Percentiles rank a stretch among this genome's conserved stretches.
Evolutionary conservation across 176 grass and related monocot genomes (phyloP).

Genomic region (Aegilops sharonensis): DNA sequence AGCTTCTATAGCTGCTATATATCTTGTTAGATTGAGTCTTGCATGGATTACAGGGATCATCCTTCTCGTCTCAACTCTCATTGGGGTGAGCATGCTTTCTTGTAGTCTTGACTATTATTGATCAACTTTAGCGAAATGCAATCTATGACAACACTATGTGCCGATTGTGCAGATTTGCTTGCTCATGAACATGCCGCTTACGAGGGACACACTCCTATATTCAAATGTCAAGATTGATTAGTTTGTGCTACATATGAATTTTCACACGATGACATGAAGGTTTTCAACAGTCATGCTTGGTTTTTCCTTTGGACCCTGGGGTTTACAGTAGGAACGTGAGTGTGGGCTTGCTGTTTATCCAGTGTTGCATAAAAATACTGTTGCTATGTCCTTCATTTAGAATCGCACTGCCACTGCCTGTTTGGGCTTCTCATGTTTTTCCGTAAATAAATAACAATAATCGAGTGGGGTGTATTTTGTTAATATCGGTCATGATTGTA

Average conservation of each 20-base stretch:
- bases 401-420: slow-evolving; percentile 8
- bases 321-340: not conserved
- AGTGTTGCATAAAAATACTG: slow-evolving; percentile 20
- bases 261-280: not conserved
- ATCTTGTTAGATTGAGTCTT: slow-evolving; percentile 70
- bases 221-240: slow-evolving; percentile 96
- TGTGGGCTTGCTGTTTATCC: slow-evolving; percentile 1
- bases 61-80: slow-evolving; percentile 80
- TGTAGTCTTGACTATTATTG: not conserved
- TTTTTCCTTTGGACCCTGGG: not conserved
- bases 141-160: slow-evolving; percentile 7
- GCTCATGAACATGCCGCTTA: slow-evolving; percentile 86
- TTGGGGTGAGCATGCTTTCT: slow-evolving; percentile 67
- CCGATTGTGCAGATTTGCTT: slow-evolving; percentile 66
- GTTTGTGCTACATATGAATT: slow-evolving; percentile 19
- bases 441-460: slow-evolving; percentile 35
- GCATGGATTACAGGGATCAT: slow-evolving; percentile 95
- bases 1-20: slow-evolving; percentile 27
- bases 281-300: not conserved
- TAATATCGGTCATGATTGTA: slow-evolving; percentile 8
- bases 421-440: slow-evolving; percentile 16
- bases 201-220: slow-evolving; percentile 91
- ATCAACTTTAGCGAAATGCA: not conserved
- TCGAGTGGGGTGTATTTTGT: slow-evolving; percentile 12
- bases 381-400: not conserved